Percentiles rank a stretch among this genome's conserved stretches.
Evolutionary conservation across 768 basidiomycete genomes (phyloP).

Genomic region (Tulasnella sp.): DNA sequence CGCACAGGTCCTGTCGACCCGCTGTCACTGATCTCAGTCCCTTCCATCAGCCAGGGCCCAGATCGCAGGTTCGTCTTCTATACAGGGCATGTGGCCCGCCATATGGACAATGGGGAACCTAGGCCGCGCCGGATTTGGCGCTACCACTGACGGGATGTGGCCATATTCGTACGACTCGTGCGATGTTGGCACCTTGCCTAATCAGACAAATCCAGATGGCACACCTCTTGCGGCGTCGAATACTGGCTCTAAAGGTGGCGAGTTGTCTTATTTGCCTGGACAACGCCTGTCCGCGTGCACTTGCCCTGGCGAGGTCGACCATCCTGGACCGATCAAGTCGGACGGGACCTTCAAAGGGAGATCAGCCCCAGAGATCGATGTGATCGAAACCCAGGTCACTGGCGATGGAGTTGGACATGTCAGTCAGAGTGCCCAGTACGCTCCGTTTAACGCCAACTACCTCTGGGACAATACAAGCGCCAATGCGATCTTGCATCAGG

Average conservation of each 20-base stretch:
- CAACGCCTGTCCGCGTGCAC: constrained; percentile 84
- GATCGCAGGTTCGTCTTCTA: constrained; percentile 6
- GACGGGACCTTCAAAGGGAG: constrained; percentile 78
- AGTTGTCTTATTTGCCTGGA: constrained; percentile 76
- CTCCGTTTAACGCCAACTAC: constrained; percentile 67
- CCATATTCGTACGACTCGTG: constrained; percentile 52
- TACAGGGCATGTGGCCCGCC: constrained; percentile 25
- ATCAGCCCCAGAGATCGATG: constrained; percentile 80
- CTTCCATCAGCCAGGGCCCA: constrained; percentile 13
- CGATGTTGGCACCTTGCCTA: constrained; percentile 82
- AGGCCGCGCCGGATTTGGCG: constrained; percentile 83
- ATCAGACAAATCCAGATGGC: constrained; percentile 54
- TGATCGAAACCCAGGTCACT: constrained; percentile 54
- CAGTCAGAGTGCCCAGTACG: constrained; percentile 68
- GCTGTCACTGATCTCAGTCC: background rate
- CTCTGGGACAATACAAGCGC: constrained; percentile 53
- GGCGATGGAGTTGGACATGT: constrained; percentile 39
- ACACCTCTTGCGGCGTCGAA: background rate
- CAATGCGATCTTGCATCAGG: constrained; percentile 47
- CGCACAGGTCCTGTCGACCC: background rate
- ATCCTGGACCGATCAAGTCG: constrained; percentile 71
- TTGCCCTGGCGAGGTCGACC: constrained; percentile 69
- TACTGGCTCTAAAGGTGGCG: constrained; percentile 27
- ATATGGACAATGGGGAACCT: constrained; percentile 63
- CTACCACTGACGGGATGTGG: constrained; percentile 67